Percentiles rank a stretch among this genome's conserved stretches.
Evolutionary conservation across 1,139 yeast species (phyloP).

Genomic region (Candida sp.): DNA sequence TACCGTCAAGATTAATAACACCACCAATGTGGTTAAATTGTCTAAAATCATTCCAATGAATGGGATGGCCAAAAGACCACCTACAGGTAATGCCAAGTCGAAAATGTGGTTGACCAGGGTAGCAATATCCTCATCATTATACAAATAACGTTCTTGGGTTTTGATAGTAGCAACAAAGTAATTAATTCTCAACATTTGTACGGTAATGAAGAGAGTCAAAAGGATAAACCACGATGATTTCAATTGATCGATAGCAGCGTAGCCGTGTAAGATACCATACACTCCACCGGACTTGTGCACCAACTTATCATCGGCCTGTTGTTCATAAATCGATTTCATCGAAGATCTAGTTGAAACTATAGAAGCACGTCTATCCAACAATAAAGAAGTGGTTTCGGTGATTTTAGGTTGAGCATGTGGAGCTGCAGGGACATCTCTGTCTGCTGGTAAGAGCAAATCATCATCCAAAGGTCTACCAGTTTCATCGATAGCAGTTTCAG

Average conservation of each 20-base stretch:
- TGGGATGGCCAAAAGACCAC: slow-evolving; percentile 84
- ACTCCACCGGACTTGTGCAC: slow-evolving; percentile 64
- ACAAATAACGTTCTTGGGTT: slow-evolving; percentile 71
- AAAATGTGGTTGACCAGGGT: slow-evolving; percentile 65
- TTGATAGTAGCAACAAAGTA: slow-evolving; percentile 87
- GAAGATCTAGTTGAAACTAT: slow-evolving; percentile 31
- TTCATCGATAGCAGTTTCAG: slow-evolving; percentile 70
- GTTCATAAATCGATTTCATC: slow-evolving; percentile 59
- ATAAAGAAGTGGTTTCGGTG: slow-evolving; percentile 39
- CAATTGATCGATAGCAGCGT: slow-evolving; percentile 59
- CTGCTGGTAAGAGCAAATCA: slow-evolving; percentile 34
- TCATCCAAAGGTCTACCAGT: slow-evolving; percentile 48
- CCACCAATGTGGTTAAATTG: slow-evolving; percentile 60
- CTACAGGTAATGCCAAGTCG: slow-evolving; percentile 82
- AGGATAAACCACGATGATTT: slow-evolving; percentile 74
- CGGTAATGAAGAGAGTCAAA: slow-evolving; percentile 74
- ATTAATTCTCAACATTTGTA: slow-evolving; percentile 88
- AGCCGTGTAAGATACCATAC: slow-evolving; percentile 81
- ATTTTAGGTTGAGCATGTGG: background rate
- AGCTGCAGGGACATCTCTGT: slow-evolving; percentile 14
- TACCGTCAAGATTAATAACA: slow-evolving; percentile 48
- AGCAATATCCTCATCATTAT: slow-evolving; percentile 54
- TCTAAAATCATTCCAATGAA: slow-evolving; percentile 82
- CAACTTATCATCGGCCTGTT: slow-evolving; percentile 56
- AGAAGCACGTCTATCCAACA: slow-evolving; percentile 38